Base-by-base conservation (phyloP, 139 green algal genomes). In the Trebouxia sp. region DNA sequence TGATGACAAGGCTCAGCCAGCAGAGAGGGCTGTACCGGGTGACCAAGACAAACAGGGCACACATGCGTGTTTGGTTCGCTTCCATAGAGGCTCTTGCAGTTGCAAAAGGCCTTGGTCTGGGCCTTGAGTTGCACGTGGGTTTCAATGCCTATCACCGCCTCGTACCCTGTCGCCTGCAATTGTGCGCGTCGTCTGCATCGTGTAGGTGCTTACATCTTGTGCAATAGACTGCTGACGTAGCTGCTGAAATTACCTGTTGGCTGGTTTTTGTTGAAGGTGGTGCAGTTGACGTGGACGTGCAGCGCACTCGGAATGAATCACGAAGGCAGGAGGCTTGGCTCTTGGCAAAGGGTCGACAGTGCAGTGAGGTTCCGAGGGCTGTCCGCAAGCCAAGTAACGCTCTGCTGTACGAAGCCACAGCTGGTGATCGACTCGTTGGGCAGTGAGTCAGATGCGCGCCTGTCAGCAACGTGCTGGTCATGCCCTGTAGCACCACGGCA, bases 101-200 rank as follows among this genome's bases (percentile, higher is more conserved):
- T 84, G 88, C 96, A 99, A 83, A 99, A 99, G 6, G 96, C 95
- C 85, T 99, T 99, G 67, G 93, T 98, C 3, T 41, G 62, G 0
- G 97, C 98, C 69, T 89, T 90, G 51, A 99, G 93, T 90, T 99
- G 96, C 47, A 99, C 93, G 76, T 99, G 96, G n/a, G 92, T 97
- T 85, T 99, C 96, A 45, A 99, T 97, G 38, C 96, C 96, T 65
- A 99, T 97, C 15, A 98, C 93, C 0, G 96, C 89, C 84, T 98
- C 96, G 72, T 93, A 99, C 53, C 93, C 79, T 10, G 83, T 78
- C 6, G 32, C 11, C 62, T 72, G 32, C 30, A 35, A 2, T 6
- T 30, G 20, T 35, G 22, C 53, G 15, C 10, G 22, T 65, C 3
- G 1, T 65, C 8, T 6, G 24, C 3, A 2, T 65, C 53, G 28